A percentile compares a stretch with the other conserved stretches of the same genome.
These are phyloP conservation scores for Chalciporus chontae DNA, from an alignment of 768 basidiomycete species.

Conservation along the genomic window DNA sequence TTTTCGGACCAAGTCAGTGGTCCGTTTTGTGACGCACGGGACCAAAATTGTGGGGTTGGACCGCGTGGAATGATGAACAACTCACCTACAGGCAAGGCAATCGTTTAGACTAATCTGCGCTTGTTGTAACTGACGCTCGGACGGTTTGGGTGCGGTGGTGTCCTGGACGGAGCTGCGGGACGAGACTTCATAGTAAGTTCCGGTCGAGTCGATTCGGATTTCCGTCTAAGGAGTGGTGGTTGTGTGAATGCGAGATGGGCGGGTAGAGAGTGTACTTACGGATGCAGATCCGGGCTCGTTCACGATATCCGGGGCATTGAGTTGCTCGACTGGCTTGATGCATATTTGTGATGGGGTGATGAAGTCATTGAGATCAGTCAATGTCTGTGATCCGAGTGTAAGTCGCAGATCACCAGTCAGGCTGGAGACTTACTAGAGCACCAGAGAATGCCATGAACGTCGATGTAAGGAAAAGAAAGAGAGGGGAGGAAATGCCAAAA, in stretches of 20 bases:
- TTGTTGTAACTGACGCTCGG: constrained; percentile 70
- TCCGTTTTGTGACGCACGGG: not conserved
- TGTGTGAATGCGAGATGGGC: not conserved
- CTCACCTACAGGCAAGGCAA: constrained; percentile 95
- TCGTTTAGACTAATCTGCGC: constrained; percentile 97
- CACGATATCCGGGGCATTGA: constrained; percentile 39
- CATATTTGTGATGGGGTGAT: constrained; percentile 95
- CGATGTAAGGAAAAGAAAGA: not conserved
- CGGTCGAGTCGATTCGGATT: constrained; percentile 82
- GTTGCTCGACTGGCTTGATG: constrained; percentile 86
- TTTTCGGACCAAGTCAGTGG: constrained; percentile 31
- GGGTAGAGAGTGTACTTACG: constrained; percentile 25
- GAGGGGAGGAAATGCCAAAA: not conserved
- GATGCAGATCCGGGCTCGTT: constrained; percentile 41
- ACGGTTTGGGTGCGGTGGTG: constrained; percentile 20
- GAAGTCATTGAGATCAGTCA: constrained; percentile 96
- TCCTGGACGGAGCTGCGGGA: constrained; percentile 23
- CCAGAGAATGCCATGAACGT: constrained; percentile 79
- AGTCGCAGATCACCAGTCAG: constrained; percentile 1
- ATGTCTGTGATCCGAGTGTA: constrained; percentile 47
- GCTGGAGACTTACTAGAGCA: constrained; percentile 55
- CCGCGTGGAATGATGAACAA: constrained; percentile 6
- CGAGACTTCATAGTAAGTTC: constrained; percentile 84
- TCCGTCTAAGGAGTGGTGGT: constrained; percentile 60
- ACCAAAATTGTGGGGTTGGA: not conserved